Conservation (phyloP, 2,329 filamentous ascomycete genomes). For the Xylariales sp. region DNA sequence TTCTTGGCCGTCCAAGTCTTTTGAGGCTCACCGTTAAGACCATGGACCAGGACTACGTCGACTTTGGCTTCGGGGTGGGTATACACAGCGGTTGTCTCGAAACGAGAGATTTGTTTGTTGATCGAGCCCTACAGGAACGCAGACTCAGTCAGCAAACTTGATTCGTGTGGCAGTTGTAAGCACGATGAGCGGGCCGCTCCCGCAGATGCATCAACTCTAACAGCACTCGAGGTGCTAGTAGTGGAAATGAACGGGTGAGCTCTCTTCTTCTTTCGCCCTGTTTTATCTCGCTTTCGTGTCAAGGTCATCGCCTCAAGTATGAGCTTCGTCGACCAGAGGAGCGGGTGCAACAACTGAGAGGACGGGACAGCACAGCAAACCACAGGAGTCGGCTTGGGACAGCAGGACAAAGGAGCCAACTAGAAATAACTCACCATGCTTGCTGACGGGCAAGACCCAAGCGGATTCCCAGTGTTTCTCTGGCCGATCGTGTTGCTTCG, state of each 20-base stretch:
- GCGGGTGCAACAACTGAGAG: no score
- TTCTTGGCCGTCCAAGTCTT: conserved; percentile 57
- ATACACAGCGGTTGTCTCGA: conserved; percentile 56
- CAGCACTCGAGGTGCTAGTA: no score
- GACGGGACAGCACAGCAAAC: no score
- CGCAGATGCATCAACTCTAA: conserved; percentile 5
- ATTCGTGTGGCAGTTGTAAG: not conserved
- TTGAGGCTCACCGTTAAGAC: conserved; percentile 61
- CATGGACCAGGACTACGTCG: conserved; percentile 68
- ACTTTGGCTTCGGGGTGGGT: conserved; percentile 54
- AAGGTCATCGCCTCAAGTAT: no score
- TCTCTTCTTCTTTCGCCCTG: no score
- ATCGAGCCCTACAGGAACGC: conserved; percentile 36
- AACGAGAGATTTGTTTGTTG: conserved; percentile 47
- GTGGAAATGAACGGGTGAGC: no score
- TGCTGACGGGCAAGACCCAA: conserved; percentile 7
- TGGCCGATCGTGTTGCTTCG: not conserved
- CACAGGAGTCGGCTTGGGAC: not conserved
- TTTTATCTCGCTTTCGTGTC: no score
- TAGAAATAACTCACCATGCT: conserved; percentile 5
- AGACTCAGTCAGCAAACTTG: conserved; percentile 1
- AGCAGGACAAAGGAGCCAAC: not conserved
- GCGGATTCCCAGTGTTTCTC: not conserved
- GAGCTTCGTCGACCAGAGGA: no score
- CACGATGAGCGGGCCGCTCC: not conserved